Evolutionary conservation across 2,329 filamentous ascomycete species (phyloP).

Genomic region (Neurospora sp.): DNA sequence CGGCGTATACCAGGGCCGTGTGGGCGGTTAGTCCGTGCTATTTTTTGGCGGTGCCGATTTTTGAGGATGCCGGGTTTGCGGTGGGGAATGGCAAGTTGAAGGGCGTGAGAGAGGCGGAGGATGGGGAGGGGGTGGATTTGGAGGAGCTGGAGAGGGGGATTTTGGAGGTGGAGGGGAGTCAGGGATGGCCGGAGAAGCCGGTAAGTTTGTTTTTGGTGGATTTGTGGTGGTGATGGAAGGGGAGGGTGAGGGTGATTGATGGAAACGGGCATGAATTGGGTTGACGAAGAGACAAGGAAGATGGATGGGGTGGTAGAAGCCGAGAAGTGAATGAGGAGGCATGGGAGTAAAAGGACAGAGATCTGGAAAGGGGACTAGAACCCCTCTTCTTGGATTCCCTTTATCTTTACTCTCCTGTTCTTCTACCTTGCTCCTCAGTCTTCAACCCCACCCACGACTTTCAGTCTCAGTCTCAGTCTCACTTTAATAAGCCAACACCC

Average conservation of each 20-base stretch:
- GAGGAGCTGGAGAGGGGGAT: conserved; percentile 45
- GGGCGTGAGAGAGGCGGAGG: conserved; percentile 67
- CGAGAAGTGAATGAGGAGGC: too few relatives aligned
- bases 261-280: too few relatives aligned
- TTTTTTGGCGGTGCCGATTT: conserved; percentile 75
- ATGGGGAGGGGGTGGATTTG: conserved; percentile 67
- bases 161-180: conserved; percentile 19
- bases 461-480: neutral
- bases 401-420: too few relatives aligned
- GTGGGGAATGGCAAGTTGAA: conserved; percentile 40
- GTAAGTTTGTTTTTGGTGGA: conserved; percentile 4
- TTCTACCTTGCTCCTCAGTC: neutral
- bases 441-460: neutral
- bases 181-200: conserved; percentile 2
- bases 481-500: neutral
- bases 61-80: conserved; percentile 69
- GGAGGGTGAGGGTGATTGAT: neutral
- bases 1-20: conserved; percentile 60
- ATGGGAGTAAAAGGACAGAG: too few relatives aligned
- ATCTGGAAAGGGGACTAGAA: too few relatives aligned
- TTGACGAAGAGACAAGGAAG: too few relatives aligned
- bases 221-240: neutral
- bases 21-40: conserved; percentile 81
- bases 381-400: too few relatives aligned
- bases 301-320: too few relatives aligned